Evolutionary conservation across 495 filamentous ascomycete genomes (phyloP), one percentile per base, ranked within the genome.

Genomic region (Aspergillus biplanus): DNA sequence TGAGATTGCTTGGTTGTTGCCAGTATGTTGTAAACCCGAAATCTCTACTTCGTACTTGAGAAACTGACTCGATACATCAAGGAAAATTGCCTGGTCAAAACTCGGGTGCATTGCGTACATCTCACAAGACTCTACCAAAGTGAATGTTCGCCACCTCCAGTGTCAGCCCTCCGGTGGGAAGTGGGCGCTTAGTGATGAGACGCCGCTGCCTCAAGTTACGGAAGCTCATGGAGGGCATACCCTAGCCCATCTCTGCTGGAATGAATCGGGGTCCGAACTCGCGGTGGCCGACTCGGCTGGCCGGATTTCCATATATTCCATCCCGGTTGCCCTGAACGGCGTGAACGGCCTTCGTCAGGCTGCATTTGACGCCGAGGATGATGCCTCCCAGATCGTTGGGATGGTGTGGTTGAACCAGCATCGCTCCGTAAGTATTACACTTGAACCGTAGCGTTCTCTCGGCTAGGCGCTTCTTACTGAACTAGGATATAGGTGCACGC

Each of bases 21-120:
- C 89, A 94, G 91, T 96, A 83, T 78, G 87, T 85, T 54, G 21
- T 31, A 50, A 12, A 44, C n/a, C 2, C 11, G 16, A 21, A 9
- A 50, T 9, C 47, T 39, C 9, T 62, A 48, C 63, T 13, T 35
- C 8, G 37, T 7, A 59, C 5, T n/a, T 13, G 1, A 48, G 4
- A 49, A 35, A 46, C 59, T 50, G 32, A 58, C 63, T 79, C 50
- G 21, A 27, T 37, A 18, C 35, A 3, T 58, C 13, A 67, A 97
- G 92, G 67, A 89, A 85, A 64, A 84, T 97, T 57, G 89, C 89
- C 53, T 98, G 96, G 96, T 97, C 95, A 16, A 91, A 89, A 60
- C 80, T 87, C 69, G 95, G 95, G 59, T 92, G 87, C 67, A 90
- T 98, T 72, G 94, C 94, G 33, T 88, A 88, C 59, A 89, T 98